Evolutionary conservation across 2,329 filamentous ascomycete species (phyloP), one percentile per base, ranked within the genome.

Genomic region (Pseudogymnoascus sp.): DNA sequence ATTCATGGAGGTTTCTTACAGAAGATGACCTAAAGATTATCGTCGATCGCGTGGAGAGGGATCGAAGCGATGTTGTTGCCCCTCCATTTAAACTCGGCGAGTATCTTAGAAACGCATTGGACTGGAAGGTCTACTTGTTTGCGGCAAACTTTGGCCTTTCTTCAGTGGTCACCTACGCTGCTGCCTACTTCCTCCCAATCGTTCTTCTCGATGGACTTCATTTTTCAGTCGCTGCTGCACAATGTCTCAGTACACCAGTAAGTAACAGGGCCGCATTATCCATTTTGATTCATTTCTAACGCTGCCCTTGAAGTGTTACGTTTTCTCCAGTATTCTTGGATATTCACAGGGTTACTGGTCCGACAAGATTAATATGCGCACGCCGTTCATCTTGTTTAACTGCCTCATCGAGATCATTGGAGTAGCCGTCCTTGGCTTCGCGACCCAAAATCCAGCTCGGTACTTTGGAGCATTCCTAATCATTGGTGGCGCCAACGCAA

Each of bases 121-220:
- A 84, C 72, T 78, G 73, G 75, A 80, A 80, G 69, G 74, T 84
- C 61, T 86, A 83, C 83, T 75, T 71, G 0, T 85, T 83, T 64
- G 81, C 77, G 62, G 64, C 84, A 65, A 76, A 84, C 66, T 80
- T 80, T 68, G 83, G 84, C 74, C 82, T 81, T 72, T 80, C 81
- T 3, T 90, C 88, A 0, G 87, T 86, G 13, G 79, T 88, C 52
- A 79, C 80, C 1, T 92, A 92, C 69, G 83, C 88, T 0, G 78
- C 92, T 5, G 85, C 86, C 2, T 92, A 87, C 72, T 91, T 91
- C 68, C 73, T 91, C 5, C 88, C 89, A 9, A 82, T 91, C 67
- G 88, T 92, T 66, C 81, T 94, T 8, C n/a, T 23, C 10, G 69
- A 73, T 23, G 77, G 77, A n/a, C 77, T 83, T 75, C 76, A 77